Evolutionary conservation across 306 rosid genomes (phyloP), one percentile per base, ranked within the genome.

Genomic region (Albizia julibrissin): DNA sequence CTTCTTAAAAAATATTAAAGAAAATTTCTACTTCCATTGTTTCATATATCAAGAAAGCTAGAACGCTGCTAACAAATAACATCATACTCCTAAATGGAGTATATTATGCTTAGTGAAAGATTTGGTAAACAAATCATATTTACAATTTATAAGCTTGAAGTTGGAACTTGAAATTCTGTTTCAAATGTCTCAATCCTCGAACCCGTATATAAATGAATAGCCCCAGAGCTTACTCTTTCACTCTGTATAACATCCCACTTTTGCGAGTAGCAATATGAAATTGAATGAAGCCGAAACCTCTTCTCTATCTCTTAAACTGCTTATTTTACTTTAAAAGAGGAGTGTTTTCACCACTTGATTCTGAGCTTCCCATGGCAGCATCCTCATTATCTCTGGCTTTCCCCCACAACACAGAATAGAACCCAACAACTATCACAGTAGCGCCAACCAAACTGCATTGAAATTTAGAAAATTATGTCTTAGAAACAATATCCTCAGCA

Each of bases 381-480:
- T 80, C 83, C 52, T 79, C 89, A 69, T 75, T 78, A 44, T 95
- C 98, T 72, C 89, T 93, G 83, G 92, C 86, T 80, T 95, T 95
- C 10, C 92, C 97, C 98, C 98, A 93, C 82, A 95, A 74, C 46
- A 95, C 94, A 54, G 90, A 84, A 86, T 93, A 93, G 86, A 95
- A 91, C 27, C 98, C 98, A 65, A 67, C 27, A 62, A 91, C 92
- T 87, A 95, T 93, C 80, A 90, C 87, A 69, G 82, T 72, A 80
- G 97, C 95, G 76, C 99, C 99, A 84, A 91, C 74, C 87, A 95
- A 83, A 81, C 98, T 95, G 97, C 94, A 87, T 72, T 79, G 58
- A 34, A 74, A 66, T 69, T 49, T 56, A 65, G 84, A 69, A 65
- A 74, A 8, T 34, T 49, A n/a, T 59, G 47, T 8, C 40, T 72